Percentiles rank a stretch among this genome's conserved stretches.
phyloP scores from a whole-genome alignment of 768 basidiomycete genomes.

The Polyporus arcularius region DNA sequence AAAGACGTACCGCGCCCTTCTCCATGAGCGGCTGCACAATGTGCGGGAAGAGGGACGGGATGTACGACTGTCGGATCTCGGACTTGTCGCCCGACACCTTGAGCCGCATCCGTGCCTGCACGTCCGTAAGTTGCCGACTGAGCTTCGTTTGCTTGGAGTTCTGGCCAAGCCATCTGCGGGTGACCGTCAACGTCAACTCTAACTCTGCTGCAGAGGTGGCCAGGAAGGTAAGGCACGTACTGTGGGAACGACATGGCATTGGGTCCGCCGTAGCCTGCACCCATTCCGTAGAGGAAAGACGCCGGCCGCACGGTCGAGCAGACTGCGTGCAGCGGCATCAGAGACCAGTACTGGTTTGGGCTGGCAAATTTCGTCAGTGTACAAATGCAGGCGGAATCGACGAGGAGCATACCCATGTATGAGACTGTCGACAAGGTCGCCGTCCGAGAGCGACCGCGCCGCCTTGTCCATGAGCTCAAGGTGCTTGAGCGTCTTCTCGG shows the following conservation, averaged over 20 bases:
- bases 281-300: slow-evolving; percentile 75
- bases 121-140: slow-evolving; percentile 76
- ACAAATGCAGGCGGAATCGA: neutral
- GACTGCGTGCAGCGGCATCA: slow-evolving; percentile 93
- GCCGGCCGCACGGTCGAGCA: slow-evolving; percentile 90
- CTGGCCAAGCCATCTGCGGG: slow-evolving; percentile 89
- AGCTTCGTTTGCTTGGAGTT: slow-evolving; percentile 93
- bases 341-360: slow-evolving; percentile 91
- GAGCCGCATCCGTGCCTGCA: slow-evolving; percentile 94
- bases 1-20: slow-evolving; percentile 64
- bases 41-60: slow-evolving; percentile 84
- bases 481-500: slow-evolving; percentile 66
- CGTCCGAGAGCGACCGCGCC: slow-evolving; percentile 91
- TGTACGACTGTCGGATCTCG: slow-evolving; percentile 90
- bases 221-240: slow-evolving; percentile 46
- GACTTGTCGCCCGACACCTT: slow-evolving; percentile 87
- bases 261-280: slow-evolving; percentile 64
- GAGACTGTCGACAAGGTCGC: slow-evolving; percentile 88
- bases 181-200: neutral
- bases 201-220: neutral
- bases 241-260: slow-evolving; percentile 79
- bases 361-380: slow-evolving; percentile 38
- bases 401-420: slow-evolving; percentile 77
- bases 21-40: slow-evolving; percentile 80
- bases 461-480: slow-evolving; percentile 85